phyloP scores from a whole-genome alignment of 225 moss, liverwort and hornwort species.

The Pleurozium schreberi region DNA sequence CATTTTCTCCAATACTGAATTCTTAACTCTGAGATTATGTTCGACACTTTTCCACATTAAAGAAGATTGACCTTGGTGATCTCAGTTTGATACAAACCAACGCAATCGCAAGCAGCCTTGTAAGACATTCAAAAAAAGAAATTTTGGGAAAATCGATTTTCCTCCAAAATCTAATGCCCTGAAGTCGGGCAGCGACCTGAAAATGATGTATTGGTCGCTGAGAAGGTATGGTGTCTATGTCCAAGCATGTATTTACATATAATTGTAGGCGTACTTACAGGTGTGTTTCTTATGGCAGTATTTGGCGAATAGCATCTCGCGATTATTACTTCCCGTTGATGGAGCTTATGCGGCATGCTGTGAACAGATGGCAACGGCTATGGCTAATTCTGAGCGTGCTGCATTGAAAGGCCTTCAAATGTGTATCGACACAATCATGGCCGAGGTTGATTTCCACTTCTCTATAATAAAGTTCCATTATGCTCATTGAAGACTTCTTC shows the following conservation, averaged over 20 bases:
- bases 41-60: neutral
- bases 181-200: neutral
- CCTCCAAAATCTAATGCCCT: neutral
- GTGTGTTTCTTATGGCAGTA: constrained; percentile 43
- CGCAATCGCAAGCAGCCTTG: neutral
- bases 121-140: neutral
- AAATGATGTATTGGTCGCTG: neutral
- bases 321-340: constrained; percentile 80
- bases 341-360: constrained; percentile 97
- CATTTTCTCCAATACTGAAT: neutral
- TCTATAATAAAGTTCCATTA: neutral
- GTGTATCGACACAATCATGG: constrained; percentile 93
- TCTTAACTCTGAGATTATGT: neutral
- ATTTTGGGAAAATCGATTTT: neutral
- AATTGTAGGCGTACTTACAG: neutral
- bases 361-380: constrained; percentile 94
- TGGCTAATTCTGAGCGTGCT: constrained; percentile 85
- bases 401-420: constrained; percentile 94
- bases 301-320: constrained; percentile 65
- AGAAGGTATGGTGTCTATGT: neutral
- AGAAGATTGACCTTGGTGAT: neutral
- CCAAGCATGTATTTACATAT: neutral
- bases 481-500: neutral
- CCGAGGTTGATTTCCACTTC: constrained; percentile 54
- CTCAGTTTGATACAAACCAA: neutral